Evolutionary conservation across 257 asterid species (phyloP).

Genomic region (Parsonsia alboflavescens): DNA sequence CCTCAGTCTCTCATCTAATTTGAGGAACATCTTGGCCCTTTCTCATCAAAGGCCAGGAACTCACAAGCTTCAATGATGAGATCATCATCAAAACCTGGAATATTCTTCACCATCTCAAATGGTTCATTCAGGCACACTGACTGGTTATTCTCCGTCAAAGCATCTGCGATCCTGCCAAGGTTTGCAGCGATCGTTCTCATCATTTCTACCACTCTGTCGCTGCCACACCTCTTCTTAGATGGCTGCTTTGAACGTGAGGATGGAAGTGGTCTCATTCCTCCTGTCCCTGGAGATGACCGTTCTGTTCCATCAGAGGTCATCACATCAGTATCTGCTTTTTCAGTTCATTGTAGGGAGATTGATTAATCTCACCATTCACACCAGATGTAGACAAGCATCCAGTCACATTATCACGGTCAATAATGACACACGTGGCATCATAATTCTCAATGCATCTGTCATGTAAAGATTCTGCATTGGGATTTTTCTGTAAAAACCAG

Average conservation of each 20-base stretch:
- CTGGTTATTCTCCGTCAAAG: background rate
- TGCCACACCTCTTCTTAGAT: conserved; percentile 6
- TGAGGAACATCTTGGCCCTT: conserved; percentile 7
- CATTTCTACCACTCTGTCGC: conserved; percentile 1
- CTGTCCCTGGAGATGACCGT: background rate
- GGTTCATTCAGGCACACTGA: background rate
- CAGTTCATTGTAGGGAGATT: background rate
- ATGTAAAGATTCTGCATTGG: background rate
- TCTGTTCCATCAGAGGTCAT: background rate
- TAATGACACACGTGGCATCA: background rate
- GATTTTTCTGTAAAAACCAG: conserved; percentile 6
- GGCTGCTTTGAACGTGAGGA: background rate
- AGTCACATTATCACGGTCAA: background rate
- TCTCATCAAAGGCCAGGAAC: conserved; percentile 8
- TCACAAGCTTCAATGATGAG: background rate
- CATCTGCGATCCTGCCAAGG: conserved; percentile 4
- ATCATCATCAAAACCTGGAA: conserved; percentile 14
- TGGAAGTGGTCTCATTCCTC: background rate
- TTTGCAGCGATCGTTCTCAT: conserved; percentile 2
- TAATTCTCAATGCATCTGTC: conserved; percentile 4
- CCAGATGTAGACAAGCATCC: background rate
- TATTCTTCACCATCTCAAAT: conserved; percentile 4
- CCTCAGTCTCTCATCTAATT: conserved; percentile 1
- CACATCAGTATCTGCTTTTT: background rate
- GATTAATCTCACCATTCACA: background rate